phyloP scores from a whole-genome alignment of 139 green algal species.

The Mesotaenium endlicherianum region DNA sequence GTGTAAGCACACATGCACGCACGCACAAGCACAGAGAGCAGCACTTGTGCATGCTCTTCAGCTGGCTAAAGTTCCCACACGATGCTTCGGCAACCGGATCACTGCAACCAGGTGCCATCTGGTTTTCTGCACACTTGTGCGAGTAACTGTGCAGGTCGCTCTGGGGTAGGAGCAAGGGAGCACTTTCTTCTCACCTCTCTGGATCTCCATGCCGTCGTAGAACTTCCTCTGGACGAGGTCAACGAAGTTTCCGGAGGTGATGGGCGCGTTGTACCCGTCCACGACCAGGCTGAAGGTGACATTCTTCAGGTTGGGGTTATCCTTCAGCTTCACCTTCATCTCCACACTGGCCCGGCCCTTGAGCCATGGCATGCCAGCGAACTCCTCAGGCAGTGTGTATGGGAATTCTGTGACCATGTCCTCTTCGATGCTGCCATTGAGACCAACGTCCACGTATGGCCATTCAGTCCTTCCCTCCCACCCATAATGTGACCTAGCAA shows the following conservation, averaged over 20 bases:
- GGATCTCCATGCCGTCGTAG: conserved; percentile 96
- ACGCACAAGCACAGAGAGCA: no score
- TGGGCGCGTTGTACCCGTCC: conserved; percentile 95
- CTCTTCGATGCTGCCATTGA: conserved; percentile 66
- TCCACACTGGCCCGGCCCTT: conserved; percentile 91
- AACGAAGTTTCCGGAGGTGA: conserved; percentile 88
- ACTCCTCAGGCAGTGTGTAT: conserved; percentile 85
- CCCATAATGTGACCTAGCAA: no score
- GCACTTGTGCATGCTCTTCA: no score
- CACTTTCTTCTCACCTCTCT: conserved; percentile 60
- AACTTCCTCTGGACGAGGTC: conserved; percentile 88
- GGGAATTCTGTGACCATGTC: conserved; percentile 91
- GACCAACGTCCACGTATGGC: no score
- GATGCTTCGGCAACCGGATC: no score
- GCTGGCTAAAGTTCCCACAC: no score
- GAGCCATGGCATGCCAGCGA: conserved; percentile 82
- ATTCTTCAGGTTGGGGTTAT: conserved; percentile 45
- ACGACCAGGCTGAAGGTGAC: conserved; percentile 73
- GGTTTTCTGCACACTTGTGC: no score
- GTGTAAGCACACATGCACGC: no score
- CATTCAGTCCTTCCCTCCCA: no score
- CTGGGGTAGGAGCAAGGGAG: no score
- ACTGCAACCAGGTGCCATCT: no score
- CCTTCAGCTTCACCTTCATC: conserved; percentile 74
- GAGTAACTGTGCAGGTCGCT: no score